A percentile compares a stretch with the other conserved stretches of the same genome.
Evolutionary conservation across 2,329 filamentous ascomycete species (phyloP).

Genomic region (Colletotrichum ledebouriae): DNA sequence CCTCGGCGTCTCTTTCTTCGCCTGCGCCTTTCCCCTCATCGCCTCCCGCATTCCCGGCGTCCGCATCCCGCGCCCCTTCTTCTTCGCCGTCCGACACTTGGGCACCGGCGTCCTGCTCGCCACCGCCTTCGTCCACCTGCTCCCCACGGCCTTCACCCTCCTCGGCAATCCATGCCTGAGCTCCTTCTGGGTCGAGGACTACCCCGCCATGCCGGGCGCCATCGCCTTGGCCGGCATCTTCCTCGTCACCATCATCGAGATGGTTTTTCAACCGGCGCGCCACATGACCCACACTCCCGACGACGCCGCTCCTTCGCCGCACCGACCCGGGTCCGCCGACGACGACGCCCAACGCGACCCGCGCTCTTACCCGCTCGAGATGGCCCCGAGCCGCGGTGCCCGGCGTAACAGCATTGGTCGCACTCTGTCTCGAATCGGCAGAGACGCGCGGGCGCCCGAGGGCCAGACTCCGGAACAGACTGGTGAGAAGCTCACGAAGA

Average conservation of each 20-base stretch:
- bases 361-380: conserved; percentile 6
- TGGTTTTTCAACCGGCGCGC: conserved; percentile 66
- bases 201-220: conserved; percentile 83
- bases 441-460: conserved; percentile 13
- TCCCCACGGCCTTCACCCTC: conserved; percentile 75
- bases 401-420: conserved; percentile 29
- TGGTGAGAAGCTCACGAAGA: conserved; percentile 44
- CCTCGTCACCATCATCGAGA: conserved; percentile 85
- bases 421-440: conserved; percentile 30
- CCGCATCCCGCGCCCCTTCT: conserved; percentile 67
- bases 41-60: conserved; percentile 65
- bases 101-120: conserved; percentile 82
- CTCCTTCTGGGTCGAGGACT: conserved; percentile 80
- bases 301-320: conserved; percentile 38
- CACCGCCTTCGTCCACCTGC: conserved; percentile 84
- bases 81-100: conserved; percentile 75
- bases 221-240: conserved; percentile 85
- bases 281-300: conserved; percentile 49
- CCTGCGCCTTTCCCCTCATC: conserved; percentile 67
- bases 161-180: conserved; percentile 77
- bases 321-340: conserved; percentile 29
- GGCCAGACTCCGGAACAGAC: background rate
- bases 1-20: conserved; percentile 61
- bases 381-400: conserved; percentile 20
- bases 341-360: conserved; percentile 4